Percentiles rank a stretch among this genome's conserved stretches.
Evolutionary conservation across 1,284 basidiomycete species (phyloP).

Genomic region (Melampsora americana): DNA sequence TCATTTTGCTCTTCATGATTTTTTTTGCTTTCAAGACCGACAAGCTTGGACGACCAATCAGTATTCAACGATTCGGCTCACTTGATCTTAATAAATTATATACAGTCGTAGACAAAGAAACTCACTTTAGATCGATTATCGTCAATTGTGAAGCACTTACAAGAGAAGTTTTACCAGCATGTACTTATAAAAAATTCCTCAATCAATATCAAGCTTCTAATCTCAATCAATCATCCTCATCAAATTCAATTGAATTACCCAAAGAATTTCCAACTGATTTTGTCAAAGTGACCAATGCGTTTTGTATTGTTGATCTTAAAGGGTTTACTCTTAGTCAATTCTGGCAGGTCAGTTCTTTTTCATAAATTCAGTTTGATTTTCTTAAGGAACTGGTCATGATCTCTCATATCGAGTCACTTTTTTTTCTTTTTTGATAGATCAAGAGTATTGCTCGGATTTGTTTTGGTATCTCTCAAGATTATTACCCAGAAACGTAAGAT

Average conservation of each 20-base stretch:
- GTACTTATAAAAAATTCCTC: conserved; percentile 15
- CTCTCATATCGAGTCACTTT: neutral
- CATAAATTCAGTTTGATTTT: neutral
- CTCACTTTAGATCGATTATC: conserved; percentile 41
- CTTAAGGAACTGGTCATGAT: too few species aligned
- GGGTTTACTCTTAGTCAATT: conserved; percentile 45
- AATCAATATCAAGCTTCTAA: neutral
- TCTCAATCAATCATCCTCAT: too few species aligned
- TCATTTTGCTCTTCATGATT: neutral
- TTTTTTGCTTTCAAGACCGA: conserved; percentile 22
- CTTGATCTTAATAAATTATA: conserved; percentile 43
- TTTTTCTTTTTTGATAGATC: conserved; percentile 22
- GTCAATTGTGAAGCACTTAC: conserved; percentile 46
- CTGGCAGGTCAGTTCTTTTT: conserved; percentile 37
- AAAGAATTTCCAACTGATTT: neutral
- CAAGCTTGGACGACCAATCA: conserved; percentile 44
- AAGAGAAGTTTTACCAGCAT: conserved; percentile 45
- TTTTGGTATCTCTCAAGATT: conserved; percentile 45
- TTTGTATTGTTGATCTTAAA: conserved; percentile 46
- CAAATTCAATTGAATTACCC: neutral
- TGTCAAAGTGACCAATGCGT: conserved; percentile 33
- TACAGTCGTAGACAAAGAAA: conserved; percentile 38
- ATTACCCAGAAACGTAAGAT: conserved; percentile 43
- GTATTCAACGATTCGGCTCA: conserved; percentile 45
- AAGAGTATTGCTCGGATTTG: conserved; percentile 44